Evolutionary conservation across 768 basidiomycete species (phyloP).

Genomic region (Russula ochroleuca): DNA sequence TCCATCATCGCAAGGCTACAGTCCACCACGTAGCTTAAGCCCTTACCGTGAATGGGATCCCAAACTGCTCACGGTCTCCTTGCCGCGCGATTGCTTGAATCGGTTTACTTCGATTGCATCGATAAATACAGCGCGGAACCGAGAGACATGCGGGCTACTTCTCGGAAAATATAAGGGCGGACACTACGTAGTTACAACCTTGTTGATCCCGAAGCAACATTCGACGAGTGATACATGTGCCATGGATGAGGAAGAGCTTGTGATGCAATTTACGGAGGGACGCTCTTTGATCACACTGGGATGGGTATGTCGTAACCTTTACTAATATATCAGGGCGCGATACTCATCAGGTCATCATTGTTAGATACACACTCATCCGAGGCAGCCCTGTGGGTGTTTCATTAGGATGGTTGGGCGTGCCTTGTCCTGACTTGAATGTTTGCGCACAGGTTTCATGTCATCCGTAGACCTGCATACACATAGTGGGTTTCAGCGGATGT

Average conservation of each 20-base stretch:
- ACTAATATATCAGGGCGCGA: neutral
- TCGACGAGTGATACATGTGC: slow-evolving; percentile 87
- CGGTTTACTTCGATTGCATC: slow-evolving; percentile 74
- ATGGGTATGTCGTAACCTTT: slow-evolving; percentile 57
- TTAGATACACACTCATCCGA: slow-evolving; percentile 90
- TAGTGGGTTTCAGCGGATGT: slow-evolving; percentile 81
- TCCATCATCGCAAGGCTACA: no score
- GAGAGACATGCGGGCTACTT: slow-evolving; percentile 84
- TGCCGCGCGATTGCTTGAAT: slow-evolving; percentile 70
- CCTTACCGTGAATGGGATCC: no score
- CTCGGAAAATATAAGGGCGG: slow-evolving; percentile 61
- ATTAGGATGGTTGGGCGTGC: neutral
- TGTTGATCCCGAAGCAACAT: slow-evolving; percentile 89
- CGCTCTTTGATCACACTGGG: slow-evolving; percentile 80
- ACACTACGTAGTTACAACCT: slow-evolving; percentile 68
- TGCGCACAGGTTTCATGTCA: slow-evolving; percentile 75
- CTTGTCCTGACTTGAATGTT: slow-evolving; percentile 14
- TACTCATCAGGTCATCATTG: slow-evolving; percentile 11
- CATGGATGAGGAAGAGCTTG: slow-evolving; percentile 87
- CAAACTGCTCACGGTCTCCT: no score
- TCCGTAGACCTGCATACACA: slow-evolving; percentile 92
- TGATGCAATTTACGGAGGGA: slow-evolving; percentile 79
- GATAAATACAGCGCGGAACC: slow-evolving; percentile 72
- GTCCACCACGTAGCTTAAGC: no score
- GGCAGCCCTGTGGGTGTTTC: slow-evolving; percentile 65